Percentiles rank a stretch among this genome's conserved stretches.
Evolutionary conservation across 306 rosid genomes (phyloP).

Genomic region (Fragaria nilgerrensis): DNA sequence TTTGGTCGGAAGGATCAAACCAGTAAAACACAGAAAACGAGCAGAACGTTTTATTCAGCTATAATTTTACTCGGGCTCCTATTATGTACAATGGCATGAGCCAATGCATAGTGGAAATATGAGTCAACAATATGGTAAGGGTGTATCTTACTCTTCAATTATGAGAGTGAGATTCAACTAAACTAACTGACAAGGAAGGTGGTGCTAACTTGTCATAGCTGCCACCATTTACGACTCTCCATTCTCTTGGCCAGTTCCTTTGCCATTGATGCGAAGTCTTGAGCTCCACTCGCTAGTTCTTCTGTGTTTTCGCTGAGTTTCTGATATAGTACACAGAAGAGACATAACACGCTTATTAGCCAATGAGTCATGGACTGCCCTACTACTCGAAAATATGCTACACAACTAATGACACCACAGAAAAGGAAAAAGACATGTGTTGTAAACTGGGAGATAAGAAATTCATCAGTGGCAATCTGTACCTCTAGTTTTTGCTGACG

Average conservation of each 20-base stretch:
- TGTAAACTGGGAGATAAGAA: background rate
- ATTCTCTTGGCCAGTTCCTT: conserved; percentile 62
- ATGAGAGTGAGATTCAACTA: background rate
- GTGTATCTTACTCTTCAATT: background rate
- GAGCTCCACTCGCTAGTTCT: conserved; percentile 69
- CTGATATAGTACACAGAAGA: conserved; percentile 37
- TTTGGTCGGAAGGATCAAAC: conserved; percentile 8
- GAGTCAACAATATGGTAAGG: background rate
- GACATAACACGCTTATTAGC: conserved; percentile 13
- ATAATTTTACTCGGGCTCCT: background rate
- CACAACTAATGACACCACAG: background rate
- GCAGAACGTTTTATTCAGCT: background rate
- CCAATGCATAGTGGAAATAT: background rate
- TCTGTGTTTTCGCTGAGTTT: conserved; percentile 55
- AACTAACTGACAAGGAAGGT: background rate
- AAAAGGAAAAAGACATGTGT: background rate
- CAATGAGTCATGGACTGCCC: background rate
- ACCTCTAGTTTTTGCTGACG: conserved; percentile 85
- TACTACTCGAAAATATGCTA: conserved; percentile 6
- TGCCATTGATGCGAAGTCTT: conserved; percentile 84
- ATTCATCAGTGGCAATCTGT: background rate
- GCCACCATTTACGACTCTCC: conserved; percentile 98
- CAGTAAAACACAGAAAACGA: background rate
- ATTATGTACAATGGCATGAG: background rate
- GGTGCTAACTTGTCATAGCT: conserved; percentile 36